Conservation (phyloP, 2,329 filamentous ascomycete species). For the Elsinoe ampelina region DNA sequence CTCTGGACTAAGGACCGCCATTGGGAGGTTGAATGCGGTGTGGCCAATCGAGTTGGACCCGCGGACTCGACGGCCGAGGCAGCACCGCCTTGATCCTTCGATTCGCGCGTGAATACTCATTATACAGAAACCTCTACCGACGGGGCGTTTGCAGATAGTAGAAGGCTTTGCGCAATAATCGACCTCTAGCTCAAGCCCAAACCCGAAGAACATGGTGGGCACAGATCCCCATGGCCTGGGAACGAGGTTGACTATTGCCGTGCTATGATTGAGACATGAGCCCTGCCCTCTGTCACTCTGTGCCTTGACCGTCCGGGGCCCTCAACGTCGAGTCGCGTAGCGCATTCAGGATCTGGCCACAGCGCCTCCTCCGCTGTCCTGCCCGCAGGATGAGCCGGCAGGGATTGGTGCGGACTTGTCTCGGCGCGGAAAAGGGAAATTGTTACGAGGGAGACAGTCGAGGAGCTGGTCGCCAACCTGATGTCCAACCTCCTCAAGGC, state of each 20-base stretch:
- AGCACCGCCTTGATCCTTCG: neutral
- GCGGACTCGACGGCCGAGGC: neutral
- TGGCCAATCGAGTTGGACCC: neutral
- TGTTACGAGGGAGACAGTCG: neutral
- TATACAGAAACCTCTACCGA: neutral
- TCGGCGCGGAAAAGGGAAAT: neutral
- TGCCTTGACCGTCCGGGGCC: conserved; percentile 4
- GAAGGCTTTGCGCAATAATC: conserved; percentile 3
- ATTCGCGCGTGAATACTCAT: neutral
- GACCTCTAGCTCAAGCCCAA: neutral
- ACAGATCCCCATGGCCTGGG: conserved; percentile 1
- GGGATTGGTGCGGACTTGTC: conserved; percentile 9
- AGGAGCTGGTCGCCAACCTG: neutral
- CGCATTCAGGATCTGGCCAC: conserved; percentile 10
- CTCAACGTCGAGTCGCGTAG: conserved; percentile 13
- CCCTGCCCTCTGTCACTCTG: conserved; percentile 6
- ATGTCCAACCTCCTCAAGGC: neutral
- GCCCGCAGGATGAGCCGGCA: neutral
- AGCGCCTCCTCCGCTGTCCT: conserved; percentile 2
- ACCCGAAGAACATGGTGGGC: conserved; percentile 5
- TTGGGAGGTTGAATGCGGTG: neutral
- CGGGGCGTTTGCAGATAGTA: neutral
- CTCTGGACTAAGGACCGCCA: neutral
- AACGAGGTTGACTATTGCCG: conserved; percentile 9
- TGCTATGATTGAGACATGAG: neutral